Percentiles rank a stretch among this genome's conserved stretches.
Evolutionary conservation across 352 stramenopile species (phyloP).

Genomic region (Globisporangium middletonii): DNA sequence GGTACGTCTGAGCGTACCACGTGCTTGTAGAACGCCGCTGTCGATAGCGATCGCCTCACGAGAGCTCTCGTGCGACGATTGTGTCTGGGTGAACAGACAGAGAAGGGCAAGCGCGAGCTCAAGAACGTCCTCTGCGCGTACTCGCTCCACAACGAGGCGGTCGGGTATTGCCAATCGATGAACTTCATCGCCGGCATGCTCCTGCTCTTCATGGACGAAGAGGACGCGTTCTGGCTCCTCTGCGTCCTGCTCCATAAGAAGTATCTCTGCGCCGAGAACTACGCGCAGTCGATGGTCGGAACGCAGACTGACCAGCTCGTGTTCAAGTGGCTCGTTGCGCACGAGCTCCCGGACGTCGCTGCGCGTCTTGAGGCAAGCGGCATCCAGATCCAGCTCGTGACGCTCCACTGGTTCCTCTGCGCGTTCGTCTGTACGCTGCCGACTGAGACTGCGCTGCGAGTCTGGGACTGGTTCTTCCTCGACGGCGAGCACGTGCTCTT

Average conservation of each 20-base stretch:
- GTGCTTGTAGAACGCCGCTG: too few relatives aligned
- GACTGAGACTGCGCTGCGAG: constrained; percentile 54
- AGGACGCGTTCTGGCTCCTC: constrained; percentile 79
- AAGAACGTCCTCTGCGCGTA: constrained; percentile 52
- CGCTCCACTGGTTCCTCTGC: constrained; percentile 84
- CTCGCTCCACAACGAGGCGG: constrained; percentile 41
- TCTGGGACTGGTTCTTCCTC: constrained; percentile 78
- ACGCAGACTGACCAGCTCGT: constrained; percentile 71
- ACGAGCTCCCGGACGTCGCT: constrained; percentile 37
- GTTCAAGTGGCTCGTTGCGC: constrained; percentile 49
- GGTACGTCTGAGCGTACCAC: background rate
- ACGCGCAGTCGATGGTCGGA: constrained; percentile 68
- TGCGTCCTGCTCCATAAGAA: constrained; percentile 54
- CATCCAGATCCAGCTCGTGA: constrained; percentile 66
- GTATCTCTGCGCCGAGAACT: constrained; percentile 67
- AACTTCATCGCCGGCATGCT: constrained; percentile 74
- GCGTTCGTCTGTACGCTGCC: constrained; percentile 77
- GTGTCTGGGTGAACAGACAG: constrained; percentile 14
- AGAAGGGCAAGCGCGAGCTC: constrained; percentile 39
- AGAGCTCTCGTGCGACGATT: too few relatives aligned
- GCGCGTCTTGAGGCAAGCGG: constrained; percentile 24
- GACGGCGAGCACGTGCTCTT: constrained; percentile 58
- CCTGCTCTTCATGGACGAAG: constrained; percentile 61
- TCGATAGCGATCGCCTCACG: too few relatives aligned
- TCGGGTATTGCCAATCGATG: constrained; percentile 75